Base-by-base conservation (phyloP, 73 alveolate genomes). In the Symbiodinium pilosum region DNA sequence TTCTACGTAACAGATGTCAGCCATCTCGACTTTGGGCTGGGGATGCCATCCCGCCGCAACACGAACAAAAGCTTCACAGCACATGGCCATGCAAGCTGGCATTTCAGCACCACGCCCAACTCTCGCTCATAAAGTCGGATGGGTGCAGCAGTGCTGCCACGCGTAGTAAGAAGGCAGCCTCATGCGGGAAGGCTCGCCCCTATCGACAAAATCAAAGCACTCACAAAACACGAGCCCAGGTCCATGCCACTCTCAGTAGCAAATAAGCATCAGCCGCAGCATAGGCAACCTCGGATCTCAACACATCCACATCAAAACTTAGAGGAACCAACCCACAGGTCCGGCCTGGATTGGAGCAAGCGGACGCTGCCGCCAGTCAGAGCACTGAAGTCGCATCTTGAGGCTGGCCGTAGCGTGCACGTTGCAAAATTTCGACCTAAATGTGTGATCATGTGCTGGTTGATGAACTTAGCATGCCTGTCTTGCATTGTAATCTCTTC, bases 351-450 rank as follows among this genome's bases (percentile, higher is more conserved):
- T n/a, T 1, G 81, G 38, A 18, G 41, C 32, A 28, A 64, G 81
- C 81, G 81, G 81, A 38, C 81, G 81, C 81, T 38, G 81, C 81
- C 81, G 81, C 81, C 81, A 64, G 12, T 64, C 81, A 20, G 81
- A 64, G 81, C 81, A 64, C 34, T 64, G 81, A 34, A 64, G 81
- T 28, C 81, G 81, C 81, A 38, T 28, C 81, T 64, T 64, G 12
- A 64, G 81, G 34, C 30, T n/a, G 39, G 81, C 81, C 38, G 81
- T 24, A 0, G 81, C 81, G 18, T 64, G 81, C 81, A 64, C 38
- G 38, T 64, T 26, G 81, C 81, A 64, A 64, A 64, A 64, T 28
- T 14, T 14, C 20, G 81, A 64, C 81, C 81, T 64, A 16, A 64
- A 14, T n/a, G n/a, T n/a, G n/a, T n/a, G n/a, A n/a, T n/a, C n/a